Evolutionary conservation across 768 basidiomycete species (phyloP).

Genomic region (Mycena crocata): DNA sequence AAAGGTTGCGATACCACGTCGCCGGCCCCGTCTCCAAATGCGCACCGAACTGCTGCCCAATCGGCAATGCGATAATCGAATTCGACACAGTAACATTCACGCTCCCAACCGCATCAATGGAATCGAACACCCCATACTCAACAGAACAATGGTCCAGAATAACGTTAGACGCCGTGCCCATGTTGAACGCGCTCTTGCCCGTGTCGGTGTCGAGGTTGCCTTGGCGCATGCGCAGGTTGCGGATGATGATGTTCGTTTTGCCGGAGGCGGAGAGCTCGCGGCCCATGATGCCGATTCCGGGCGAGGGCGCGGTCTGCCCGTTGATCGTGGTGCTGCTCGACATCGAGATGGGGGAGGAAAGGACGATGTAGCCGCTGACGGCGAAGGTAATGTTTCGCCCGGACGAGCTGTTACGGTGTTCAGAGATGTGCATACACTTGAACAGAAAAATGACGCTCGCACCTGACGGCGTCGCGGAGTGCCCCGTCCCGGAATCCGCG

Average conservation of each 20-base stretch:
- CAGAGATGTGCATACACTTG: too few relatives aligned
- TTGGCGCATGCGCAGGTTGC: constrained; percentile 37
- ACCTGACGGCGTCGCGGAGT: constrained; percentile 34
- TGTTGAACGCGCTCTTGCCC: constrained; percentile 37
- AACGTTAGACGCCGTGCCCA: constrained; percentile 35
- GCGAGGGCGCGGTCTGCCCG: constrained; percentile 38
- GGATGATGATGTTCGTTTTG: constrained; percentile 36
- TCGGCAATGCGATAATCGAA: constrained; percentile 35
- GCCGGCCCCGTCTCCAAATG: constrained; percentile 39
- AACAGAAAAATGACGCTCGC: too few relatives aligned
- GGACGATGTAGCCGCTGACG: constrained; percentile 39
- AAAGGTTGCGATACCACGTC: constrained; percentile 39
- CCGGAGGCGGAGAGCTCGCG: constrained; percentile 35
- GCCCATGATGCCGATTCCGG: constrained; percentile 38
- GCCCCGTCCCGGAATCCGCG: constrained; percentile 38
- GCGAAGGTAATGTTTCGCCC: constrained; percentile 39
- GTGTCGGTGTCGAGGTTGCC: constrained; percentile 36
- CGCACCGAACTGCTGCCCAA: constrained; percentile 39
- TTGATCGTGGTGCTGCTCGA: constrained; percentile 36
- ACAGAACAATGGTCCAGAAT: constrained; percentile 38
- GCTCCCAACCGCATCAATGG: constrained; percentile 36
- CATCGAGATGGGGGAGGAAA: constrained; percentile 34
- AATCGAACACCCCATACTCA: constrained; percentile 36
- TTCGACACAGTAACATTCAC: constrained; percentile 38
- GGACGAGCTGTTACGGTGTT: constrained; percentile 34